Evolutionary conservation across 2,329 filamentous ascomycete species (phyloP), one percentile per base, ranked within the genome.

Genomic region (Ophiostoma triangulosporum): DNA sequence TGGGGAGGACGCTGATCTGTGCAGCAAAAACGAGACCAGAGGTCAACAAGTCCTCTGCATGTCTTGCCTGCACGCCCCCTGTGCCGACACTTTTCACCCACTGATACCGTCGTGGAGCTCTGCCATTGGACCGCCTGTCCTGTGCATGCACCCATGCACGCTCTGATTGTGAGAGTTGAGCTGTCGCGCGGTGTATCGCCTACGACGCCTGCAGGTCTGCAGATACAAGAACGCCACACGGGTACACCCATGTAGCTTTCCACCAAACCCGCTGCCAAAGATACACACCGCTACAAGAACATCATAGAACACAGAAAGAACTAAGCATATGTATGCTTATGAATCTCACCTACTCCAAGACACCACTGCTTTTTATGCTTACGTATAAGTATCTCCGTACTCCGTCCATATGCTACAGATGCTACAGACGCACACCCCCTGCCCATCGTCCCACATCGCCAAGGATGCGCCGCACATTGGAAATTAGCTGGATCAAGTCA

Each of bases 101-200:
- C 40, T 17, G 33, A 9, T 29, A 9, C 6, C n/a, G 43, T 58
- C 57, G 57, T 58, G 57, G 55, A 57, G 53, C 50, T 24, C 51
- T 51, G 29, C 36, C 40, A 58, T 58, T 58, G 57, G 57, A 6
- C 55, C 31, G 24, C 29, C 17, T n/a, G 9, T 14, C 27, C 27
- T 20, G 27, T 50, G 52, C 43, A 54, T 52, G 45, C 36, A 40
- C n/a, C n/a, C n/a, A n/a, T n/a, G n/a, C n/a, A n/a, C n/a, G n/a
- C n/a, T 22, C 38, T 43, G 38, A 14, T 6, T 43, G 38, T 22
- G 38, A 14, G 20, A 26, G 20, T 43, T 43, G 33, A 36, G 33
- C 33, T 36, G 33, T 38, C 35, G n/a, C 17, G 35, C 33, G 17
- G 35, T 33, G 32, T 33, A 12, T 33, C 2, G 14, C 15, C 14